Percentiles rank a stretch among this genome's conserved stretches.
Conservation (phyloP, 495 filamentous ascomycete genomes). For the Xylaria grammica region DNA sequence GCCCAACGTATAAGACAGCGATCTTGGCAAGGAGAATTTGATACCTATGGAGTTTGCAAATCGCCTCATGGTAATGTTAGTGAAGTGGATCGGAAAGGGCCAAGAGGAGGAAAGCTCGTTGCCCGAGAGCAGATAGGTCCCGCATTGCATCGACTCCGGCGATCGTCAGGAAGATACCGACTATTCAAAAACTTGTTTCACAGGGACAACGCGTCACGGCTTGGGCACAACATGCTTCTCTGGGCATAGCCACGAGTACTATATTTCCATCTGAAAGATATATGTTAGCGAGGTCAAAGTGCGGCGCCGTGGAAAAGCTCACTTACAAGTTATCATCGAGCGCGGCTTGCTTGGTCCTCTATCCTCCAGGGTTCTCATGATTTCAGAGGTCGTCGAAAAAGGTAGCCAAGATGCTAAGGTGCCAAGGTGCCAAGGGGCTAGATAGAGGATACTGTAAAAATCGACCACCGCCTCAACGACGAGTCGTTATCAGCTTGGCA, state of each 20-base stretch:
- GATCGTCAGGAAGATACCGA: background rate
- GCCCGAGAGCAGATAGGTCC: background rate
- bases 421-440: constrained; percentile 12
- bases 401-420: constrained; percentile 2
- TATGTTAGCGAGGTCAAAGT: background rate
- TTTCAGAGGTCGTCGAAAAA: constrained; percentile 12
- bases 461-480: background rate
- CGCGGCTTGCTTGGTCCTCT: background rate
- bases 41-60: constrained; percentile 15
- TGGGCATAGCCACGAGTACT: background rate
- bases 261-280: background rate
- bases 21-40: constrained; percentile 7
- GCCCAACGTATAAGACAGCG: constrained; percentile 1
- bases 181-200: background rate
- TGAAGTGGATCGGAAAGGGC: constrained; percentile 3
- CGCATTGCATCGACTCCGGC: background rate
- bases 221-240: constrained; percentile 9
- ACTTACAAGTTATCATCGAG: background rate
- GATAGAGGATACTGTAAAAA: background rate
- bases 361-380: background rate
- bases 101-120: constrained; percentile 1
- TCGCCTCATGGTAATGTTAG: background rate
- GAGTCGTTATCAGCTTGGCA: constrained; percentile 18
- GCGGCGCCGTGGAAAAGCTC: background rate
- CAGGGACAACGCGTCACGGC: background rate